These are phyloP conservation scores for Heterobasidion irregulare DNA, from an alignment of 1,284 basidiomycete species.

Conservation along the genomic window DNA sequence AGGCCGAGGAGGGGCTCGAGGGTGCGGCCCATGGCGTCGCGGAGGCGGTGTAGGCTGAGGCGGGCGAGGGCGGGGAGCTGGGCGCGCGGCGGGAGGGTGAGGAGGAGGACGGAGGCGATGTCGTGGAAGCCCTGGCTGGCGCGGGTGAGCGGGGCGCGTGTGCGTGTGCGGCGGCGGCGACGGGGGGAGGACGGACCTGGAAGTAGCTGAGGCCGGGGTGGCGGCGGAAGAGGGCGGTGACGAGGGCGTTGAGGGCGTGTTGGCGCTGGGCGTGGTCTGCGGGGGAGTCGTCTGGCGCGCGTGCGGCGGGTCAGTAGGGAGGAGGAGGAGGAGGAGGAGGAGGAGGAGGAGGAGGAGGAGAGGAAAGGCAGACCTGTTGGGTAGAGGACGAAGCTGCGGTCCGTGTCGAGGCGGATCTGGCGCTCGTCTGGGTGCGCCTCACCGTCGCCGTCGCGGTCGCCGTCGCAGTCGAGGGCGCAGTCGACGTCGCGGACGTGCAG, in stretches of 20 bases:
- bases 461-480: background rate
- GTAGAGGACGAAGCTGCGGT: slow-evolving; percentile 85
- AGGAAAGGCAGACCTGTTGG: slow-evolving; percentile 71
- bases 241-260: slow-evolving; percentile 62
- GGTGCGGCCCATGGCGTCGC: slow-evolving; percentile 84
- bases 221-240: slow-evolving; percentile 68
- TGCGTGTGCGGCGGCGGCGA: background rate
- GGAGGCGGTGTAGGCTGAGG: slow-evolving; percentile 72
- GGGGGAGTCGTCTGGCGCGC: slow-evolving; percentile 1
- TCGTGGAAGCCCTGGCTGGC: slow-evolving; percentile 81
- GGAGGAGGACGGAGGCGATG: slow-evolving; percentile 78
- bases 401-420: slow-evolving; percentile 81
- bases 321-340: slow-evolving; percentile 10
- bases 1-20: slow-evolving; percentile 83
- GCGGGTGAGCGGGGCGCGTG: background rate
- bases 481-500: slow-evolving; percentile 24
- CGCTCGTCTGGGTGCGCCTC: slow-evolving; percentile 67
- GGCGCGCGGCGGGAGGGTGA: slow-evolving; percentile 62
- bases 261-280: slow-evolving; percentile 39
- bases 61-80: slow-evolving; percentile 58
- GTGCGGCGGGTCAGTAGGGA: background rate
- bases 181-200: slow-evolving; percentile 42
- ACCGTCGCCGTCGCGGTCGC: too few species aligned
- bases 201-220: slow-evolving; percentile 78
- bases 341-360: too few species aligned